A percentile compares a stretch with the other conserved stretches of the same genome.
phyloP scores from a whole-genome alignment of 306 rosid genomes.

The Trichosanthes cucumerina region DNA sequence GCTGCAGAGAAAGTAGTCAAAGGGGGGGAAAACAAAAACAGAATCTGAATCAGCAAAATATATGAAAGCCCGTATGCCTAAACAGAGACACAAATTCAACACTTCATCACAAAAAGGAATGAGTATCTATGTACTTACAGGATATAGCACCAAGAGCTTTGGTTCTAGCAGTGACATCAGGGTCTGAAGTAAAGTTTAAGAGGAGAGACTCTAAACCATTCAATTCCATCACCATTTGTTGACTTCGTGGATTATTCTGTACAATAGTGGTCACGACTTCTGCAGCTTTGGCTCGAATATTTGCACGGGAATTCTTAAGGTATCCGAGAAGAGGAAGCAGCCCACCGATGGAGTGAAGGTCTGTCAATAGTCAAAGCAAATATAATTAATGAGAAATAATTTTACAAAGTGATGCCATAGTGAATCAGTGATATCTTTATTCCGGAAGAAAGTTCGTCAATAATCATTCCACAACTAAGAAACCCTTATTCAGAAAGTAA shows the following conservation, averaged over 20 bases:
- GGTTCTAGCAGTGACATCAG: constrained; percentile 63
- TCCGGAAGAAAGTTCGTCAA: neutral
- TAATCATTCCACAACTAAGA: neutral
- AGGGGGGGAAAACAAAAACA: constrained; percentile 16
- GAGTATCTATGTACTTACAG: constrained; percentile 35
- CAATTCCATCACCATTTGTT: constrained; percentile 85
- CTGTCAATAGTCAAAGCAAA: constrained; percentile 30
- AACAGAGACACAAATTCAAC: neutral
- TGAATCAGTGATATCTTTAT: too few relatives aligned
- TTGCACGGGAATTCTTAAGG: constrained; percentile 75
- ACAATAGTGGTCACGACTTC: constrained; percentile 85
- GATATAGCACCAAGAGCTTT: constrained; percentile 90
- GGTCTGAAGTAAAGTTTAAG: constrained; percentile 58
- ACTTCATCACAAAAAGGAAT: neutral
- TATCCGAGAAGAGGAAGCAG: constrained; percentile 71
- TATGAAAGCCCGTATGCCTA: neutral
- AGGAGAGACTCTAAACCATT: constrained; percentile 80
- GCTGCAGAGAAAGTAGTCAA: constrained; percentile 28
- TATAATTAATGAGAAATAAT: neutral
- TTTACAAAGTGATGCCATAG: neutral
- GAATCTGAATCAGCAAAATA: neutral
- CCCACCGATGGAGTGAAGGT: constrained; percentile 85
- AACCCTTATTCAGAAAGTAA: neutral
- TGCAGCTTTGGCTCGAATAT: constrained; percentile 92
- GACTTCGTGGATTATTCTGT: constrained; percentile 83